Evolutionary conservation across 2,329 filamentous ascomycete genomes (phyloP), one percentile per base, ranked within the genome.

Genomic region (Colletotrichum spaethianum): DNA sequence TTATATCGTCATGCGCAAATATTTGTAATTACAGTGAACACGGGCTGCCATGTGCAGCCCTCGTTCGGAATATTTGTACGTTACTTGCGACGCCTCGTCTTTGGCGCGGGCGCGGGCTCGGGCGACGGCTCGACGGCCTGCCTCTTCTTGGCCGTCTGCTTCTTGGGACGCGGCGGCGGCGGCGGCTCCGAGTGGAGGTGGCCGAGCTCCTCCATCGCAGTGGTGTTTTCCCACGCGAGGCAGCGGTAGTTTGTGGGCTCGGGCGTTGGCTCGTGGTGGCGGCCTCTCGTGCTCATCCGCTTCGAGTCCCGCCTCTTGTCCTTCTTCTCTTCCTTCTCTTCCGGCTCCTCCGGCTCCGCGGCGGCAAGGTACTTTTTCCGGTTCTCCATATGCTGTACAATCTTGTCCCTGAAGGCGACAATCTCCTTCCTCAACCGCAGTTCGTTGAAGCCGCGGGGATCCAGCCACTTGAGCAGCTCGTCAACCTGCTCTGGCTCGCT

Each of bases 341-440:
- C 73, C 36, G 80, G 82, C 31, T 76, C 75, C 48, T 76, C 76
- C 76, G 18, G 75, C 74, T 87, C 85, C 1, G 82, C 79, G 40
- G 89, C 83, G 16, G 85, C 83, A 67, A 97, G 86, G 77, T 98
- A 97, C 75, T 88, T 86, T 74, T 90, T 90, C 74, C 97, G 92
- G 78, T 92, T 92, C 77, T 92, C 87, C 95, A 98, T 98, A 78
- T 95, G 91, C 73, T 89, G 88, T 31, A 88, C 85, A 74, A 98
- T 97, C 77, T 91, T 90, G 50, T 95, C 92, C 62, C 91, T 92
- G 84, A 93, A 97, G 26, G 87, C 83, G 62, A 92, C 85, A 4
- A 99, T 88, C 80, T 98, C 96, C 82, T 98, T 98, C 73, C 93
- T 91, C 61, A 99, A 86, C 79, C 94, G 95, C 74, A 93, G 84